These are phyloP conservation scores for Cercospora sojina DNA, from an alignment of 2,329 filamentous ascomycete species.

Conservation along the genomic window DNA sequence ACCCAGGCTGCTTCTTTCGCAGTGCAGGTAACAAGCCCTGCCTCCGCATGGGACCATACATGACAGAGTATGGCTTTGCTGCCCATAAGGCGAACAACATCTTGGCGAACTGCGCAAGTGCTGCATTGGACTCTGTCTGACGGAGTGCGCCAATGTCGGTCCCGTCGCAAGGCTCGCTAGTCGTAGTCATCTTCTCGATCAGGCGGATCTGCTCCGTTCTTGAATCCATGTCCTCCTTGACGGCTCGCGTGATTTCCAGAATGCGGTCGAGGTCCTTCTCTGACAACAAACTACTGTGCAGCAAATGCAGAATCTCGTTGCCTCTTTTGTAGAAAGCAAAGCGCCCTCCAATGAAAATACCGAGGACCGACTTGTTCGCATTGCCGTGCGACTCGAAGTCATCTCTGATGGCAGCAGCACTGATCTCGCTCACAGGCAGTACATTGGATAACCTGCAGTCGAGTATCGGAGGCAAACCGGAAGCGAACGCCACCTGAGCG, in stretches of 20 bases:
- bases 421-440: conserved; percentile 42
- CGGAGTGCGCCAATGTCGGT: conserved; percentile 23
- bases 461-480: conserved; percentile 48
- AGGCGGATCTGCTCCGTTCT: conserved; percentile 20
- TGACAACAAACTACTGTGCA: conserved; percentile 24
- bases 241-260: conserved; percentile 22
- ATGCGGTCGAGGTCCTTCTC: conserved; percentile 24
- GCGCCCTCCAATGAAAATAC: conserved; percentile 27
- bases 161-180: conserved; percentile 19
- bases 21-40: conserved; percentile 21
- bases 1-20: conserved; percentile 27
- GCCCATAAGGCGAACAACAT: conserved; percentile 27
- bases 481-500: conserved; percentile 51
- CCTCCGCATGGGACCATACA: conserved; percentile 28
- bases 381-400: conserved; percentile 34
- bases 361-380: conserved; percentile 27
- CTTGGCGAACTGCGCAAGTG: conserved; percentile 25
- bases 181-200: conserved; percentile 19
- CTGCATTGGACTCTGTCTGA: conserved; percentile 26
- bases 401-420: conserved; percentile 42
- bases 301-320: conserved; percentile 26
- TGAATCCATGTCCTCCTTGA: conserved; percentile 25
- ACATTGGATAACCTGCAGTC: conserved; percentile 51
- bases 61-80: conserved; percentile 29
- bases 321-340: conserved; percentile 27